Base-by-base conservation (phyloP, 1,284 basidiomycete species). In the Sanghuangporus baumii region DNA sequence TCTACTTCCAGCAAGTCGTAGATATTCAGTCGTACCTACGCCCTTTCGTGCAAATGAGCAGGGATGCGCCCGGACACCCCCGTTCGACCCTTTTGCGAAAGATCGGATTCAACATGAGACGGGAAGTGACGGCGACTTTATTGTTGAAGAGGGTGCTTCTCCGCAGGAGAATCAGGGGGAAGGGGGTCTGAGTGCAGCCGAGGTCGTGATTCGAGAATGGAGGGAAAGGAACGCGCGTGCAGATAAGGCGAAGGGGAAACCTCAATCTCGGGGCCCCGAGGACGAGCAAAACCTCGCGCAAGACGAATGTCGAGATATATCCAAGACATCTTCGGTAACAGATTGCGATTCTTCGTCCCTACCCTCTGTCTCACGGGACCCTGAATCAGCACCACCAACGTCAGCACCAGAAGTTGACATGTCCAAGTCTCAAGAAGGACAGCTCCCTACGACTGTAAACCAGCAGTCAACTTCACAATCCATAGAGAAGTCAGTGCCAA, bases 1-100 rank as follows among this genome's bases (percentile, higher is more conserved):
- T 3, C 36, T 63, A 2, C 41, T 63, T 12, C 56, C 56, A 2
- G 61, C 55, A 16, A 60, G 57, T 31, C 41, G 57, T 36, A 18
- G 61, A 36, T 63, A 63, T 47, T 63, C 61, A 2, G 36, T 37
- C 4, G 31, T 46, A 16, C 14, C 51, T 8, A 6, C 34, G 31
- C 37, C 26, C 6, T 9, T 1, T 55, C 36, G 48, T 26, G 57
- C 12, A 16, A 12, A 18, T 23, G 40, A 41, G 9, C 16, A 9
- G 40, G 40, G 40, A 1, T 41, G 4, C 40, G 9, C 16, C 9
- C 9, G 40, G 40, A 9, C 40, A 16, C 40, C 40, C 16, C 2
- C 31, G 18, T 36, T 37, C 20, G 57, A 59, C 16, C 57, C 57
- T 40, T 56, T 56, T 56, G 55, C 55, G 20, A 43, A 20, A 18